Conservation (phyloP, 2,329 filamentous ascomycete genomes). For the Penicillium vulpinum region DNA sequence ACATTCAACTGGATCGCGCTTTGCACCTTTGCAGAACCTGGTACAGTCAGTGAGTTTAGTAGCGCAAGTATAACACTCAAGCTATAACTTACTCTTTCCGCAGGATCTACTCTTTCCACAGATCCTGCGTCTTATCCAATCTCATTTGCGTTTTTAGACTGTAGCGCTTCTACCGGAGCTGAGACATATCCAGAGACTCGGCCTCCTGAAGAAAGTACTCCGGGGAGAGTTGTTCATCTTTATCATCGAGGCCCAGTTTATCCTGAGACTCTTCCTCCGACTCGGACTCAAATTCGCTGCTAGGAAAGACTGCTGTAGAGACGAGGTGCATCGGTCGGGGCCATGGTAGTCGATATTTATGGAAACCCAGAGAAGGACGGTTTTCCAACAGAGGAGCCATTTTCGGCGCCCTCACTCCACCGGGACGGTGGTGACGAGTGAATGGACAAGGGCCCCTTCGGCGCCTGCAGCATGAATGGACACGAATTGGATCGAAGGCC, state of each 20-base stretch:
- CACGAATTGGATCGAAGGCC: too few species aligned
- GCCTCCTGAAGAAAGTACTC: conserved; percentile 19
- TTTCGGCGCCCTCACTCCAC: background rate
- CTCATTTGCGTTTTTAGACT: conserved; percentile 24
- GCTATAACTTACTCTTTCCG: too few species aligned
- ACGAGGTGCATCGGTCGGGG: too few species aligned
- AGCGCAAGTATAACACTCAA: too few species aligned
- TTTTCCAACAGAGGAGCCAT: conserved; percentile 1
- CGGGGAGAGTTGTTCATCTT: background rate
- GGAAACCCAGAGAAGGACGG: conserved; percentile 16
- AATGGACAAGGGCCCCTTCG: too few species aligned
- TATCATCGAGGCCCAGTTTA: conserved; percentile 5
- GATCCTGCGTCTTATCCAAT: conserved; percentile 28
- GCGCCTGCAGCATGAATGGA: too few species aligned
- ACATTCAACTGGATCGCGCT: conserved; percentile 19
- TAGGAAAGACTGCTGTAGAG: too few species aligned
- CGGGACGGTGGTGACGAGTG: too few species aligned
- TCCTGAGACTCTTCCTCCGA: conserved; percentile 16
- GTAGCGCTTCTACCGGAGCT: conserved; percentile 31
- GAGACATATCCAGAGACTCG: conserved; percentile 26
- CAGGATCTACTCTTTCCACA: too few species aligned
- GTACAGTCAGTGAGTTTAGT: conserved; percentile 11
- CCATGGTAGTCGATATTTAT: conserved; percentile 19
- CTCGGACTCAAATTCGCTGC: background rate
- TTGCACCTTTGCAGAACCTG: conserved; percentile 26